These are phyloP conservation scores for Artomyces pyxidatus DNA, from an alignment of 768 basidiomycete species.

Conservation along the genomic window DNA sequence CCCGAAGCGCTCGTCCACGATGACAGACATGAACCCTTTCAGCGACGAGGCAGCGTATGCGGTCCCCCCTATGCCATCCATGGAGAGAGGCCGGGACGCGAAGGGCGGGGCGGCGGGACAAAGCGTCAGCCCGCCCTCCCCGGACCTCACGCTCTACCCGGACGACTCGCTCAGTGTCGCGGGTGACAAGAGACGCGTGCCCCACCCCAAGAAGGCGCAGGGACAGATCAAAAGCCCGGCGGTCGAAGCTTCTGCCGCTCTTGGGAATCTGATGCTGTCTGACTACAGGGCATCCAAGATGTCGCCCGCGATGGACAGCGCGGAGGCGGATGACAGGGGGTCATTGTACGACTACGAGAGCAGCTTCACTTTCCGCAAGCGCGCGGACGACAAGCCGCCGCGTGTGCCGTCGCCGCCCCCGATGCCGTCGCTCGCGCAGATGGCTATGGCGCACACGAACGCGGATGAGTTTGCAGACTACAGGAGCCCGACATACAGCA, in stretches of 20 bases:
- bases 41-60: constrained; percentile 27
- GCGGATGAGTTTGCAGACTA: constrained; percentile 59
- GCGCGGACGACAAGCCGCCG: constrained; percentile 54
- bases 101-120: constrained; percentile 32
- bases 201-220: constrained; percentile 15
- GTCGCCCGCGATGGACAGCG: constrained; percentile 12
- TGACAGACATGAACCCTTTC: constrained; percentile 25
- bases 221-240: constrained; percentile 27
- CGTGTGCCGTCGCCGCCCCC: constrained; percentile 75
- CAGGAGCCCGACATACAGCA: constrained; percentile 75
- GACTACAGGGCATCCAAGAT: constrained; percentile 30
- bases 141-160: constrained; percentile 58
- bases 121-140: constrained; percentile 32
- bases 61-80: constrained; percentile 22
- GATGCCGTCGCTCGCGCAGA: constrained; percentile 66
- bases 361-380: constrained; percentile 15
- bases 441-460: constrained; percentile 61
- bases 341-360: constrained; percentile 25
- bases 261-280: constrained; percentile 57
- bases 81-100: constrained; percentile 32
- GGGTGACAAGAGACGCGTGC: constrained; percentile 24
- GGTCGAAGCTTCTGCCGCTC: constrained; percentile 37
- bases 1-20: constrained; percentile 13
- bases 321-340: too few species aligned
- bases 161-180: constrained; percentile 65